Percentiles rank a stretch among this genome's conserved stretches.
These are phyloP conservation scores for Fusarium fujikuroi DNA, from an alignment of 2,329 filamentous ascomycete species.

Conservation along the genomic window DNA sequence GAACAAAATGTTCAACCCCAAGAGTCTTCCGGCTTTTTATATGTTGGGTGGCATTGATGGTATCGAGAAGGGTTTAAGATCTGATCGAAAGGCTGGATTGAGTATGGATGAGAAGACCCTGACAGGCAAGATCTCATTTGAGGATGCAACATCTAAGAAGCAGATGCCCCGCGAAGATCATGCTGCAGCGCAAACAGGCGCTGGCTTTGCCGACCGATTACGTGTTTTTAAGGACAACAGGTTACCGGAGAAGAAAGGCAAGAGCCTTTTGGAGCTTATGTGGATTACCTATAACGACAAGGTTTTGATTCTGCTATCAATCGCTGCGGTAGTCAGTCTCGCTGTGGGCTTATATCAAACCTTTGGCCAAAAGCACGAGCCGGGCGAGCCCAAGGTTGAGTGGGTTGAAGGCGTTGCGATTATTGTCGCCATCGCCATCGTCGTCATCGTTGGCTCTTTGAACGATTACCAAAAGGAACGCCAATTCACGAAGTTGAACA, in stretches of 20 bases:
- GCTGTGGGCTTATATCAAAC: constrained; percentile 81
- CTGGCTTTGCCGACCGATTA: constrained; percentile 69
- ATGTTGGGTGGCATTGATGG: constrained; percentile 81
- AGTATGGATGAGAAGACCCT: constrained; percentile 79
- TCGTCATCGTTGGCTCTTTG: constrained; percentile 79
- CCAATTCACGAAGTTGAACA: constrained; percentile 82
- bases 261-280: constrained; percentile 76
- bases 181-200: constrained; percentile 13
- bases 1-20: constrained; percentile 89
- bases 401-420: constrained; percentile 88
- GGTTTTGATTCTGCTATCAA: constrained; percentile 76
- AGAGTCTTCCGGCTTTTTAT: constrained; percentile 84
- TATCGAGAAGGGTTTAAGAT: constrained; percentile 81
- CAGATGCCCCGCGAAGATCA: constrained; percentile 44
- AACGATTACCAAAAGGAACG: constrained; percentile 86
- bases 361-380: constrained; percentile 67
- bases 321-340: constrained; percentile 77
- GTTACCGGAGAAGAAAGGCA: constrained; percentile 78
- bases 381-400: constrained; percentile 68
- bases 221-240: constrained; percentile 78
- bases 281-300: constrained; percentile 91
- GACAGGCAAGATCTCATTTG: constrained; percentile 74
- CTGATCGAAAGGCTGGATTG: constrained; percentile 77
- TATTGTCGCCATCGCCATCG: constrained; percentile 81
- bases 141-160: constrained; percentile 67